Base-by-base conservation (phyloP, 176 grass and related monocot genomes). In the Oryza glaberrima region DNA sequence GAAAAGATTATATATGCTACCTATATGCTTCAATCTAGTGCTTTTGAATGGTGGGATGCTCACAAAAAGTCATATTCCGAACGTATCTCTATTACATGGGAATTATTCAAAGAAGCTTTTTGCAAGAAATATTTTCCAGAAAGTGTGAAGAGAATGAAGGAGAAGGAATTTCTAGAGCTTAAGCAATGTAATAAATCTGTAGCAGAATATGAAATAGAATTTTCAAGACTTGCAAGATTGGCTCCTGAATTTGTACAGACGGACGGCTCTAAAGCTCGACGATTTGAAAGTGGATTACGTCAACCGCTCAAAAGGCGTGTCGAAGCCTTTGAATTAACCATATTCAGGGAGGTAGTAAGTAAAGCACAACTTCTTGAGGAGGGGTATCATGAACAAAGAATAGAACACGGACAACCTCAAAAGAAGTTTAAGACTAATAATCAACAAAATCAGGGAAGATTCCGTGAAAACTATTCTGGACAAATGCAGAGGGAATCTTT, bases 261-360 rank as follows among this genome's bases (percentile, higher is more conserved):
- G 5, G 73, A 75, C 11, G 26, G 28, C 23, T 75, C 47, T 4
- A 58, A 38, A 30, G 74, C 49, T 6, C 30, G 49, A 6, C 51
- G 74, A 3, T 76, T 76, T 13, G 30, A 77, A 20, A 77, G 32
- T 40, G 52, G 52, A 2, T 12, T 77, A 60, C 52, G 75, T 3
- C 52, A 77, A 10, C 75, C 75, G 14, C 26, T 63, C 11, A 77
- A 77, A 19, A 3, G 49, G 3, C 5, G 17, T 0, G 34, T 77
- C 0, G 75, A 77, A 61, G 52, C 75, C 2, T 77, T 77, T 60
- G 75, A 77, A 35, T 9, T 77, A 23, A 56, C 58, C 36, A 77
- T 10, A 1, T 77, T 77, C 7, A 60, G 75, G 22, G 75, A 56
- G 3, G 75, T 61, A n/a, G 74, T 60, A 4, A 77, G 40, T 46